Evolutionary conservation across 306 rosid genomes (phyloP), one percentile per base, ranked within the genome.

Genomic region (Gastrolobium villosum): DNA sequence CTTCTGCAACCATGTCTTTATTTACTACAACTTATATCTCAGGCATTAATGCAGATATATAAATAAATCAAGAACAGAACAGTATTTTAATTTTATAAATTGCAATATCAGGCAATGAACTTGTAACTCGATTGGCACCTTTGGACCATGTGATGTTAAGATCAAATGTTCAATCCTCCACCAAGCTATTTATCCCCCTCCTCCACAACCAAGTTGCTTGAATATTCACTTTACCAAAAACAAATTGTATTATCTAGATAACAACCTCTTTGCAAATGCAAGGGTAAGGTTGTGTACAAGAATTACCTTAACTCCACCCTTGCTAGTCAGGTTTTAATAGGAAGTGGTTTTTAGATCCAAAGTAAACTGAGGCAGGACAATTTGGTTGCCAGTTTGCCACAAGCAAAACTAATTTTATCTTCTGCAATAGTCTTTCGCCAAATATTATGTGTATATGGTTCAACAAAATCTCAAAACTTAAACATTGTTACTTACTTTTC

Each of bases 311-410:
- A 20, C 26, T 1, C 26, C 26, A 20, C 26, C 26, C 26, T 20
- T 20, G 26, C 26, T 20, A 20, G 26, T 20, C 26, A 0, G 26
- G 26, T 20, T 20, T 20, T 20, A 20, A 20, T 20, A 1, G 26
- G 26, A 1, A 20, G 1, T 20, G 26, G 26, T 20, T 20, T 20
- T 20, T 20, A 69, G 32, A 32, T 48, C 43, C 53, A 31, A 61
- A 67, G 2, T 26, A 10, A 65, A 40, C 32, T 52, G 20, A 15
- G 2, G 14, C 41, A 53, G 11, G 64, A 35, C 32, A 7, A 52
- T 55, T 79, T 44, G 56, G 65, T 73, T 36, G 45, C 46, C 30
- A 45, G 45, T 13, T 70, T 31, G 40, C 55, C 61, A 35, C 62
- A 41, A 20, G 26, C 15, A 32, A 20, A 80, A 54, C 40, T 32